Conservation (phyloP, 2,329 filamentous ascomycete genomes). For the Hymenoscyphus repandus region DNA sequence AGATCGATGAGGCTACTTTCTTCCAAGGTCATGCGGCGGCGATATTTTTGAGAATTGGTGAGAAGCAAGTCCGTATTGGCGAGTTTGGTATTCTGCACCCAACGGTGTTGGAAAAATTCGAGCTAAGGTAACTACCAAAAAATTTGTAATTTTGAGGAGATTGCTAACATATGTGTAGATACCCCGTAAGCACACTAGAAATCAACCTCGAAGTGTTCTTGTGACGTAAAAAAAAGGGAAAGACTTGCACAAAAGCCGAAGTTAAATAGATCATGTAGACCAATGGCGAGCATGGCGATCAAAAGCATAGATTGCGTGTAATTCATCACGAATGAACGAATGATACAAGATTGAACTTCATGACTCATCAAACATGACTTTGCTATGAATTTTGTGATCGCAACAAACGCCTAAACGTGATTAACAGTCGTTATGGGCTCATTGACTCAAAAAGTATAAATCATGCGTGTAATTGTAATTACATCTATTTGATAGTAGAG, state of each 20-base stretch:
- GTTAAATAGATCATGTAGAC: constrained; percentile 2
- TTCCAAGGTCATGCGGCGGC: constrained; percentile 85
- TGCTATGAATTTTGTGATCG: too few relatives aligned
- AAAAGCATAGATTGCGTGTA: neutral
- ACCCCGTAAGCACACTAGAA: constrained; percentile 90
- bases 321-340: neutral
- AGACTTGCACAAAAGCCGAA: neutral
- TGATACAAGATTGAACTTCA: neutral
- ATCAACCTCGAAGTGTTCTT: constrained; percentile 92
- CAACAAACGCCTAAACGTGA: too few relatives aligned
- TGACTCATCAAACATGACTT: neutral
- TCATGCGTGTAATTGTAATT: too few relatives aligned
- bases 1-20: constrained; percentile 86
- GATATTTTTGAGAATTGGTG: constrained; percentile 69
- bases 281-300: neutral
- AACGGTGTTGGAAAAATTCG: constrained; percentile 87
- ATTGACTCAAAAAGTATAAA: too few relatives aligned
- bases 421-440: too few relatives aligned
- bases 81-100: constrained; percentile 94
- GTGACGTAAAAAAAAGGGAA: constrained; percentile 38
- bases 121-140: constrained; percentile 79
- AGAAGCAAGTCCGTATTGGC: constrained; percentile 73
- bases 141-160: too few relatives aligned
- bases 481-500: too few relatives aligned
- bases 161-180: constrained; percentile 42